These are phyloP conservation scores for Metschnikowia hibisci DNA, from an alignment of 805 yeast species.

Conservation along the genomic window DNA sequence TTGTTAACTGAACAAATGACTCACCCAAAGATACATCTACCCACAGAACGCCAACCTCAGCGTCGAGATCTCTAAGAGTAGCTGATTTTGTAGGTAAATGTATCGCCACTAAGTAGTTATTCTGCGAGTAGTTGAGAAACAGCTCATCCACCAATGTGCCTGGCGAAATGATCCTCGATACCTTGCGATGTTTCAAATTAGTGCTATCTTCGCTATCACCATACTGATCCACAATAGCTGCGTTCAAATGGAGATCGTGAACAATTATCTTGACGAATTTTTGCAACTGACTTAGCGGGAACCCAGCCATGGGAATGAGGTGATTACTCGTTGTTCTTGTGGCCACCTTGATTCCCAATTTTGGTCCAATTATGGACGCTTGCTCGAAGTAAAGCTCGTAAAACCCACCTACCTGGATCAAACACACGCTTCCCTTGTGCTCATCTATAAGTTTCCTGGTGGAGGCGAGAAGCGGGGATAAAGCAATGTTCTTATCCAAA, in stretches of 20 bases:
- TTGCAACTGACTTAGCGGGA: conserved; percentile 69
- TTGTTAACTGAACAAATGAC: conserved; percentile 63
- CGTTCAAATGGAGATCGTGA: conserved; percentile 63
- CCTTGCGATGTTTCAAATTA: conserved; percentile 56
- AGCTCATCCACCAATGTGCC: conserved; percentile 90
- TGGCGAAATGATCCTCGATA: conserved; percentile 80
- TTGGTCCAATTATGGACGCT: conserved; percentile 68
- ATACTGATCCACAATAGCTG: conserved; percentile 77
- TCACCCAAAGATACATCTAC: conserved; percentile 83
- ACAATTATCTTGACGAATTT: conserved; percentile 73
- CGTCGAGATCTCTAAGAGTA: conserved; percentile 36
- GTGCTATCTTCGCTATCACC: conserved; percentile 19
- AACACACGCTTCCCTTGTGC: conserved; percentile 38
- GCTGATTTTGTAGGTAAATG: conserved; percentile 35
- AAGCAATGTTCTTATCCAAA: conserved; percentile 24
- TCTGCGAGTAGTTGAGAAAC: conserved; percentile 65
- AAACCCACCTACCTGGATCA: conserved; percentile 81
- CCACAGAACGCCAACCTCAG: conserved; percentile 76
- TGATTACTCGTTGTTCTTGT: conserved; percentile 42
- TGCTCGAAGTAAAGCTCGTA: conserved; percentile 88
- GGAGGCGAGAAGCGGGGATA: conserved; percentile 35
- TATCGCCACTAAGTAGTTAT: conserved; percentile 67
- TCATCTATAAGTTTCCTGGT: conserved; percentile 30
- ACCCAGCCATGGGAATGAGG: conserved; percentile 81
- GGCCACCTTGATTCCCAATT: conserved; percentile 70